Evolutionary conservation across 1,284 basidiomycete genomes (phyloP).

Genomic region (Cutaneotrichosporon sp.): DNA sequence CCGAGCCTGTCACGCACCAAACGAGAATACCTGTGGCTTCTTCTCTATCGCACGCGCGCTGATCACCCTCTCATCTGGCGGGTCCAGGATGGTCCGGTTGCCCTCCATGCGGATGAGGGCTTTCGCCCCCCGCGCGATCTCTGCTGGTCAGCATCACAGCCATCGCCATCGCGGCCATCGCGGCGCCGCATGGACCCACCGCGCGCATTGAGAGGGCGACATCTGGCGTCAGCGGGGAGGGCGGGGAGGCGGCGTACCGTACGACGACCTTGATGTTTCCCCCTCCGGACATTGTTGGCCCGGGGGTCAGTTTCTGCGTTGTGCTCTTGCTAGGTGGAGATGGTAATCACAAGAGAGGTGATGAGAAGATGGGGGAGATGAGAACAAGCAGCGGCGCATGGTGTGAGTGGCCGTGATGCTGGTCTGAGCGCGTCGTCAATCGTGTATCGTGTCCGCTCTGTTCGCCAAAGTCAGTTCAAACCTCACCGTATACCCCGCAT

Average conservation of each 20-base stretch:
- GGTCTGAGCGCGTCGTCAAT: too few relatives aligned
- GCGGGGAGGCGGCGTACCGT: slow-evolving; percentile 38
- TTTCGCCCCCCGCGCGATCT: slow-evolving; percentile 84
- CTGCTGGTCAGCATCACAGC: slow-evolving; percentile 54
- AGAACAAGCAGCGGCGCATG: too few relatives aligned
- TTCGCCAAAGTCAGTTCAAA: too few relatives aligned
- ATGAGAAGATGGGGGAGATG: too few relatives aligned
- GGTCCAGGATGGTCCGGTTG: slow-evolving; percentile 82
- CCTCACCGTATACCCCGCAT: too few relatives aligned
- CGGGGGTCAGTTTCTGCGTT: neutral
- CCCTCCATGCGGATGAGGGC: slow-evolving; percentile 88
- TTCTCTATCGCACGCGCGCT: slow-evolving; percentile 68
- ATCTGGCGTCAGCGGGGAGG: slow-evolving; percentile 53
- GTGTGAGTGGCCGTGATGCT: too few relatives aligned
- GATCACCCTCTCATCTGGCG: slow-evolving; percentile 58
- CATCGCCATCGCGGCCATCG: too few relatives aligned
- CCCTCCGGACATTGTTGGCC: slow-evolving; percentile 54
- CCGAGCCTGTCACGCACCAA: slow-evolving; percentile 46
- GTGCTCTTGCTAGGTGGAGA: neutral
- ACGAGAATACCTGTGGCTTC: slow-evolving; percentile 81
- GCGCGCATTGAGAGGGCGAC: slow-evolving; percentile 86
- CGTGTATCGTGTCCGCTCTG: too few relatives aligned
- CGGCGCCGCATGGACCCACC: slow-evolving; percentile 55
- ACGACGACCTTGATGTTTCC: slow-evolving; percentile 89
- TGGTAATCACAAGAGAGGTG: neutral